These are phyloP conservation scores for Plasmodium falciparum DNA, from an alignment of 169 alveolate genomes.

Conservation along the genomic window DNA sequence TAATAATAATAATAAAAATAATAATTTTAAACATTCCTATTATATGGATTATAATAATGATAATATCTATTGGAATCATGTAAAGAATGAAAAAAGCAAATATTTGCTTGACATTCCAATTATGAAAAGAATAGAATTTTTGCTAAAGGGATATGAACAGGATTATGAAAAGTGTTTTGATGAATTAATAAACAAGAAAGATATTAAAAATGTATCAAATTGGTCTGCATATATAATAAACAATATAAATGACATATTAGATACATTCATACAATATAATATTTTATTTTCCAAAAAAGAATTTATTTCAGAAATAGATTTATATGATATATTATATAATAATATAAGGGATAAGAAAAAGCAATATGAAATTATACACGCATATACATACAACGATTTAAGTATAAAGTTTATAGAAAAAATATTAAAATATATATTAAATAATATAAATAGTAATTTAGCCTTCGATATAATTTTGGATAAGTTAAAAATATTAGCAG, in stretches of 20 bases:
- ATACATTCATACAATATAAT: conserved; percentile 67
- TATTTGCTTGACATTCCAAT: conserved; percentile 43
- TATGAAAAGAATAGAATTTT: conserved; percentile 59
- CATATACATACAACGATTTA: conserved; percentile 68
- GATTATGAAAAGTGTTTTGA: conserved; percentile 46
- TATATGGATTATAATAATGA: too few species aligned
- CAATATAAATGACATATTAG: conserved; percentile 26
- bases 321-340: conserved; percentile 45
- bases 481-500: conserved; percentile 32
- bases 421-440: conserved; percentile 22
- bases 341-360: conserved; percentile 50
- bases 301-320: conserved; percentile 54
- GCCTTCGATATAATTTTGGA: conserved; percentile 6
- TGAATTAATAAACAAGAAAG: conserved; percentile 19
- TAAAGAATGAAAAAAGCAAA: background rate
- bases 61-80: too few species aligned
- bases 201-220: background rate
- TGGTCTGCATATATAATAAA: too few species aligned
- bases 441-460: background rate
- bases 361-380: conserved; percentile 63
- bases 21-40: too few species aligned
- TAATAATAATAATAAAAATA: too few species aligned
- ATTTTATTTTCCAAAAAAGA: conserved; percentile 40
- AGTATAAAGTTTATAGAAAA: conserved; percentile 51
- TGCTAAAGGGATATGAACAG: conserved; percentile 68